Evolutionary conservation across 2,329 filamentous ascomycete genomes (phyloP).

Genomic region (Gnomoniopsis smithogilvyi): DNA sequence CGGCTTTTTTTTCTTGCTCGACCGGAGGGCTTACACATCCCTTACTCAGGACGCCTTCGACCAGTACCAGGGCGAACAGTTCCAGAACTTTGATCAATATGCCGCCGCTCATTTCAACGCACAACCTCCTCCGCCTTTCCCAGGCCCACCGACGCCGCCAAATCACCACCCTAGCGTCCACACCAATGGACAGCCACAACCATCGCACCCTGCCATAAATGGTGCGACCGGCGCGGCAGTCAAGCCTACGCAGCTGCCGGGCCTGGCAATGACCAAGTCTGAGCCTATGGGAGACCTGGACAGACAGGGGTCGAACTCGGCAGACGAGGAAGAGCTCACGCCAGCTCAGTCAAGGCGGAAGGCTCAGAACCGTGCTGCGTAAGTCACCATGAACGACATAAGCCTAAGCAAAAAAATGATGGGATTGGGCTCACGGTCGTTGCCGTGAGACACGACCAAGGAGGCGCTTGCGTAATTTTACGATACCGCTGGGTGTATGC

Average conservation of each 20-base stretch:
- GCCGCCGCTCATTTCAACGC: conserved; percentile 37
- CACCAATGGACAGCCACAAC: conserved; percentile 25
- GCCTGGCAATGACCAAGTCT: conserved; percentile 33
- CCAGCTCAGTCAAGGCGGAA: conserved; percentile 58
- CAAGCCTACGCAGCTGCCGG: conserved; percentile 24
- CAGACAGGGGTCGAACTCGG: conserved; percentile 47
- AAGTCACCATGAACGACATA: conserved; percentile 29
- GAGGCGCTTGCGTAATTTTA: neutral
- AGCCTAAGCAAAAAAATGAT: neutral
- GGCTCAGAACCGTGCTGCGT: conserved; percentile 61
- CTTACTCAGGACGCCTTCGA: conserved; percentile 49
- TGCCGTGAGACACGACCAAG: neutral
- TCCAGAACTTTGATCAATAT: conserved; percentile 44
- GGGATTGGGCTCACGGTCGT: neutral
- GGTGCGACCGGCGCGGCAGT: conserved; percentile 19
- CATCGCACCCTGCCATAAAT: conserved; percentile 25
- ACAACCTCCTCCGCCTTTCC: conserved; percentile 31
- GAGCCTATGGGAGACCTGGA: conserved; percentile 34
- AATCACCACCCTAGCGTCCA: conserved; percentile 30
- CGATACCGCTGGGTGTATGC: neutral
- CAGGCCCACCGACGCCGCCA: conserved; percentile 51
- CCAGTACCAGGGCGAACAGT: conserved; percentile 44
- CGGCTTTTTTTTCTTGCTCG: conserved; percentile 22
- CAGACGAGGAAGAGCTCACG: conserved; percentile 52
- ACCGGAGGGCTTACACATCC: conserved; percentile 29